These are phyloP conservation scores for Dimocarpus longan DNA, from an alignment of 345 rosid species.

Conservation along the genomic window DNA sequence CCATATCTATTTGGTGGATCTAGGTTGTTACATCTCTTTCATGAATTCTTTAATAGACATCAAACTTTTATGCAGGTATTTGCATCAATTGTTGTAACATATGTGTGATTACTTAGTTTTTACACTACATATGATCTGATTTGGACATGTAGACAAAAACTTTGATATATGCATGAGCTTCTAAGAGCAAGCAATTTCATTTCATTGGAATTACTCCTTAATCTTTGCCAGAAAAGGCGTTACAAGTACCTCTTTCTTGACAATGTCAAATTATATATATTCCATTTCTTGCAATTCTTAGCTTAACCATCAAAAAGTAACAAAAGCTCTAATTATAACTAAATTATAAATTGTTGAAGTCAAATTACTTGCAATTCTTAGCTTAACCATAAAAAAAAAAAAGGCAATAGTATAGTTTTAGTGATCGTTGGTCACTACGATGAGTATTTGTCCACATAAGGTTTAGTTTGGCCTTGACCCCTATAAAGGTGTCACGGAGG, in stretches of 20 bases:
- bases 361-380: not conserved
- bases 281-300: constrained; percentile 5
- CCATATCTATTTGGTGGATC: too few relatives aligned
- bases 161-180: not conserved
- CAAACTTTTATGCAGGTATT: not conserved
- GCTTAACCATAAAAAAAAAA: too few relatives aligned
- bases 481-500: too few relatives aligned
- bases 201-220: too few relatives aligned
- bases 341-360: not conserved
- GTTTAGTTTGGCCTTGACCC: too few relatives aligned
- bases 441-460: too few relatives aligned
- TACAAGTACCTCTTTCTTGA: not conserved
- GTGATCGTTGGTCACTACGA: too few relatives aligned
- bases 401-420: too few relatives aligned
- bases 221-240: too few relatives aligned
- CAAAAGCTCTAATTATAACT: not conserved
- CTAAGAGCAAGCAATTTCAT: not conserved
- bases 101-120: not conserved
- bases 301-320: not conserved
- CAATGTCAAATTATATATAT: not conserved
- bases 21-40: not conserved
- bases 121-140: not conserved
- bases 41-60: not conserved
- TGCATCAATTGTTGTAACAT: not conserved
- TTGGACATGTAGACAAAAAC: not conserved